Evolutionary conservation across 2,329 filamentous ascomycete genomes (phyloP).

Genomic region (Talaromyces sp.): DNA sequence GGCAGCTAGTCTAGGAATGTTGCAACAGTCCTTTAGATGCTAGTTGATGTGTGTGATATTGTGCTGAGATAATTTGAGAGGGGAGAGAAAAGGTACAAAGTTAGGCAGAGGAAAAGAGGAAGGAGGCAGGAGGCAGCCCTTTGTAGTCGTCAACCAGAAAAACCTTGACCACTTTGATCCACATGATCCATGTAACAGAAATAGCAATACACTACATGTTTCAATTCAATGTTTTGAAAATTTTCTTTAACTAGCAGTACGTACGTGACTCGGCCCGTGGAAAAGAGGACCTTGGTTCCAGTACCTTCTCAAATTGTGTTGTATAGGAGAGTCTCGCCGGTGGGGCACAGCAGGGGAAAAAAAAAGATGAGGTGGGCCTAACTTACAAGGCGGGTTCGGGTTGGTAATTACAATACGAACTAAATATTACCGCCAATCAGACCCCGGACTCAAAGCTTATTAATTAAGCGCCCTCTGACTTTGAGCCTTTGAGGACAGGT

Average conservation of each 20-base stretch:
- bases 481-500: too few relatives aligned
- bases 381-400: not conserved
- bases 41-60: not conserved
- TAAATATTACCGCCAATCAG: too few relatives aligned
- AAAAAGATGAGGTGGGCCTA: not conserved
- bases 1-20: not conserved
- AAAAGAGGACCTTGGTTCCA: slow-evolving; percentile 1
- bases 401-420: slow-evolving; percentile 1
- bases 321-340: not conserved
- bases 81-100: not conserved
- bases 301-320: not conserved
- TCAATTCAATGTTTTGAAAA: not conserved
- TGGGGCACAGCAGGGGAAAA: not conserved
- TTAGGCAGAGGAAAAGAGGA: not conserved
- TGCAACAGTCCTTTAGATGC: not conserved
- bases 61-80: not conserved
- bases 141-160: slow-evolving; percentile 5
- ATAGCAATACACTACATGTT: not conserved
- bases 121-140: not conserved
- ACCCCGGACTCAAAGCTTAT: too few relatives aligned
- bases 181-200: not conserved
- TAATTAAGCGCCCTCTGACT: too few relatives aligned
- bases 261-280: slow-evolving; percentile 2
- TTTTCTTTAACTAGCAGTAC: not conserved
- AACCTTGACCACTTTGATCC: slow-evolving; percentile 7